These are phyloP conservation scores for Trifolium fragiferum DNA, from an alignment of 306 rosid genomes.

Conservation along the genomic window DNA sequence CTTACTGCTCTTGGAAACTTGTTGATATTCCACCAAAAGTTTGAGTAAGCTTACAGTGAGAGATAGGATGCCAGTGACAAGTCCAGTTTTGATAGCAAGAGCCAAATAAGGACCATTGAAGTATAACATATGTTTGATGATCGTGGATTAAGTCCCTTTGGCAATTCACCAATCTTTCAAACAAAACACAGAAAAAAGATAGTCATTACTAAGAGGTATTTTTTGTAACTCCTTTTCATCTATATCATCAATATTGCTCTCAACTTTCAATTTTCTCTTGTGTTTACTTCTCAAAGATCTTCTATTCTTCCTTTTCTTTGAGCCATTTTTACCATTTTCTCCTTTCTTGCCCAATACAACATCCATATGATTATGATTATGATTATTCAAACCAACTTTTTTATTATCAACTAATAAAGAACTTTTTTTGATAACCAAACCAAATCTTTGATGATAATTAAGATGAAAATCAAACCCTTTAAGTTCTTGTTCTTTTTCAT, in stretches of 20 bases:
- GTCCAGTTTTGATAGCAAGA: slow-evolving; percentile 89
- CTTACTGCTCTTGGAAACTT: no score
- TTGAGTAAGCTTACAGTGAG: slow-evolving; percentile 75
- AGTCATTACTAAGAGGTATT: slow-evolving; percentile 50
- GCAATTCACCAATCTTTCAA: slow-evolving; percentile 82
- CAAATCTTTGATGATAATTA: slow-evolving; percentile 49
- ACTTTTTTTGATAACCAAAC: slow-evolving; percentile 43
- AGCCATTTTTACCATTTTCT: slow-evolving; percentile 39
- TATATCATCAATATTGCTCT: slow-evolving; percentile 20
- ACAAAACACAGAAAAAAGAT: background rate
- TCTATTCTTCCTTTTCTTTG: slow-evolving; percentile 67
- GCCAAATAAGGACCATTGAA: slow-evolving; percentile 71
- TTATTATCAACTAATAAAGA: slow-evolving; percentile 47
- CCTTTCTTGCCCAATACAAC: slow-evolving; percentile 60
- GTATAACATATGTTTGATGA: slow-evolving; percentile 83
- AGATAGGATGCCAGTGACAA: slow-evolving; percentile 85
- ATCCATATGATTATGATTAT: background rate
- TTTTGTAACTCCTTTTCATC: slow-evolving; percentile 62
- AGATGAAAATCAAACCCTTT: slow-evolving; percentile 51
- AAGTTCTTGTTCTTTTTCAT: slow-evolving; percentile 52
- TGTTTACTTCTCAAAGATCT: slow-evolving; percentile 48
- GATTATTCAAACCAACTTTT: slow-evolving; percentile 14
- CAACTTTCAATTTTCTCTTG: slow-evolving; percentile 36
- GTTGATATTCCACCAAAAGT: background rate
- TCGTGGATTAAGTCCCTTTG: slow-evolving; percentile 91